phyloP scores from a whole-genome alignment of 352 stramenopile species.

The Elongisporangium prolatum region DNA sequence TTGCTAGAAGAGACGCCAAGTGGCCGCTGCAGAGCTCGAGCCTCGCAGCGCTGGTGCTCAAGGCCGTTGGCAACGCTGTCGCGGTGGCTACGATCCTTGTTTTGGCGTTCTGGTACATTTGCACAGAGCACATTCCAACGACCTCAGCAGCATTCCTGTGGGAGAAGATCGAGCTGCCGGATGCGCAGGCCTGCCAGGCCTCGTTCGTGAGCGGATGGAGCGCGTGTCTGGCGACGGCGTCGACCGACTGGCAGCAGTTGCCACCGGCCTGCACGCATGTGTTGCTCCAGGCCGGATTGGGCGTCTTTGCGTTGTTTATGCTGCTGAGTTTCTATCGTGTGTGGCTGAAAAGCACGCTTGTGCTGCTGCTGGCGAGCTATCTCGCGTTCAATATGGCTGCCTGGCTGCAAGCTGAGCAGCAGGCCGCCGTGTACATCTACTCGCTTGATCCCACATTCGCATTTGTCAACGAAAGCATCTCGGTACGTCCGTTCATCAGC shows the following conservation, averaged over 20 bases:
- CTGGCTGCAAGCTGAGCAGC: constrained; percentile 45
- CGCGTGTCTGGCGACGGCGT: constrained; percentile 6
- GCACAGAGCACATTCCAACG: constrained; percentile 3
- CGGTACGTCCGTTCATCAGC: constrained; percentile 41
- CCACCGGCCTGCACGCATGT: constrained; percentile 10
- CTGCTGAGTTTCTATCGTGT: constrained; percentile 51
- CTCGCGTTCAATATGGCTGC: constrained; percentile 25
- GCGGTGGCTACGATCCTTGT: background rate
- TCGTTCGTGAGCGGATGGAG: constrained; percentile 9
- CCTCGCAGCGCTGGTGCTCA: constrained; percentile 18
- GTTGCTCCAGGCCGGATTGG: constrained; percentile 12
- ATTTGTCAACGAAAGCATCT: constrained; percentile 80
- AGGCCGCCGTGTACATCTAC: constrained; percentile 51
- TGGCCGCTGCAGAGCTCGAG: constrained; percentile 38
- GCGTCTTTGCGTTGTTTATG: constrained; percentile 12
- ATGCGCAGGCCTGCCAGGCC: constrained; percentile 1
- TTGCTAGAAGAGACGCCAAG: constrained; percentile 4
- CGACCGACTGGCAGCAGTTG: constrained; percentile 2
- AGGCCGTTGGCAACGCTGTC: constrained; percentile 27
- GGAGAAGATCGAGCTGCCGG: constrained; percentile 19
- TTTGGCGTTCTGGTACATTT: background rate
- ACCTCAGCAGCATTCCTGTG: constrained; percentile 12
- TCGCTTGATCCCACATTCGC: constrained; percentile 72
- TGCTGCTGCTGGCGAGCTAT: constrained; percentile 22
- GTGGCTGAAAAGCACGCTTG: constrained; percentile 56